These are phyloP conservation scores for Stephania cephalantha DNA, from an alignment of 164 flowering plant species.

Conservation along the genomic window DNA sequence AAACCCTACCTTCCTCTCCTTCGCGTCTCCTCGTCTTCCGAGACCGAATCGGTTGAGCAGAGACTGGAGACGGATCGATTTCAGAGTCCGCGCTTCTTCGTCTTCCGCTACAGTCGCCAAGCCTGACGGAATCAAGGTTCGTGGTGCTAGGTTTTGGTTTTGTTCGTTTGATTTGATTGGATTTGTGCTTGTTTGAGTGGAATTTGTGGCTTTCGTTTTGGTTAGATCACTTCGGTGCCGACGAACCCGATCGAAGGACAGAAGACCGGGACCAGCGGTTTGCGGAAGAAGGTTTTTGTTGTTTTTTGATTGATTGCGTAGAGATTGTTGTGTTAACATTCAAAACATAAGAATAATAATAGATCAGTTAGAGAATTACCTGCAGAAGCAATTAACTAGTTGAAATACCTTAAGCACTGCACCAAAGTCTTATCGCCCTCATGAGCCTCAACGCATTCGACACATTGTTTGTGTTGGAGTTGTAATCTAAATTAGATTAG, in stretches of 20 bases:
- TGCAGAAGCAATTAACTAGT: too few relatives aligned
- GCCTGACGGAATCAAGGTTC: constrained; percentile 49
- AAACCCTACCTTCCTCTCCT: constrained; percentile 10
- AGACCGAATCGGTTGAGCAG: constrained; percentile 11
- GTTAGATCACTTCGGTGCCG: constrained; percentile 58
- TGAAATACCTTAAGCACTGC: too few relatives aligned
- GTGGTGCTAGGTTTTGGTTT: not conserved
- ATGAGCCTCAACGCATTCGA: too few relatives aligned
- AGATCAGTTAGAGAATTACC: too few relatives aligned
- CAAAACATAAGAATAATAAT: too few relatives aligned
- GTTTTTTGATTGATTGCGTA: not conserved
- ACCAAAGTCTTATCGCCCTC: too few relatives aligned
- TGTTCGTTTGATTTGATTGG: not conserved
- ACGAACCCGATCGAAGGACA: constrained; percentile 93
- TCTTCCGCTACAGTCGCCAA: constrained; percentile 39
- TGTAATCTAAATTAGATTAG: too few relatives aligned
- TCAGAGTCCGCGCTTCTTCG: constrained; percentile 34
- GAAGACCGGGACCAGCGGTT: constrained; percentile 95
- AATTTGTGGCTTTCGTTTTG: constrained; percentile 1
- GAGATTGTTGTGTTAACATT: too few relatives aligned
- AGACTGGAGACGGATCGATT: constrained; percentile 8
- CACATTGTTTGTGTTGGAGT: too few relatives aligned
- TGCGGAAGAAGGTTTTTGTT: constrained; percentile 68
- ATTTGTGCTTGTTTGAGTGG: not conserved
- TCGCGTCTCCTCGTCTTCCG: constrained; percentile 11